Evolutionary conservation across 805 yeast genomes (phyloP).

Genomic region (Yamadazyma scolyti): DNA sequence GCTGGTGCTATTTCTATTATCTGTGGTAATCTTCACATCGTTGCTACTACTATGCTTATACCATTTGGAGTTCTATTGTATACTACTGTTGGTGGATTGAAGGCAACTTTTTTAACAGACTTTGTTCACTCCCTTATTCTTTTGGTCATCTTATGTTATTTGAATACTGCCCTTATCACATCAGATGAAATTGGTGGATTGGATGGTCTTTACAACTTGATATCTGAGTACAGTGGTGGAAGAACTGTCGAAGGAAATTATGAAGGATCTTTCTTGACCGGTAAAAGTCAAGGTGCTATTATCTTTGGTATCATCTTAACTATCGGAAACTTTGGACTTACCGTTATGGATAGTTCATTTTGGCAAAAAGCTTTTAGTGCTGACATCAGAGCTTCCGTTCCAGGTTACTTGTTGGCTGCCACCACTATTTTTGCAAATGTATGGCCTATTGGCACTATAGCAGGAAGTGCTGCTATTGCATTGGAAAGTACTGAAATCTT

Average conservation of each 20-base stretch:
- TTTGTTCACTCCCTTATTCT: conserved; percentile 27
- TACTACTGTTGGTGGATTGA: conserved; percentile 49
- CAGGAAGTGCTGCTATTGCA: conserved; percentile 30
- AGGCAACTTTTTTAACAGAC: conserved; percentile 50
- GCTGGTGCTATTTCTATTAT: conserved; percentile 24
- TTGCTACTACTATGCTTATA: conserved; percentile 24
- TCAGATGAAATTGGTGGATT: conserved; percentile 25
- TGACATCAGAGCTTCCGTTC: conserved; percentile 29
- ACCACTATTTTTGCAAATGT: conserved; percentile 26
- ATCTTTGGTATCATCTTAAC: conserved; percentile 32
- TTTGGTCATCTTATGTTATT: conserved; percentile 21
- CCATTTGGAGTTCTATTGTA: conserved; percentile 41
- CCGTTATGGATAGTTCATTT: conserved; percentile 37
- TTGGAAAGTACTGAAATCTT: conserved; percentile 21
- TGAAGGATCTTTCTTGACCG: conserved; percentile 32
- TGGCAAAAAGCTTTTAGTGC: conserved; percentile 41
- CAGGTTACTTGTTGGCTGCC: conserved; percentile 35
- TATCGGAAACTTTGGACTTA: conserved; percentile 33
- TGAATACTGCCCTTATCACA: conserved; percentile 22
- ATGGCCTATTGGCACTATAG: conserved; percentile 34
- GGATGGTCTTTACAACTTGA: conserved; percentile 21
- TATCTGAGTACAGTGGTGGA: conserved; percentile 15
- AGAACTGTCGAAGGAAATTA: conserved; percentile 29
- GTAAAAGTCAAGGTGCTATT: conserved; percentile 31
- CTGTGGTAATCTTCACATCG: conserved; percentile 24